Evolutionary conservation across 73 alveolate species (phyloP), one percentile per base, ranked within the genome.

Genomic region (Paramecium sexaurelia): DNA sequence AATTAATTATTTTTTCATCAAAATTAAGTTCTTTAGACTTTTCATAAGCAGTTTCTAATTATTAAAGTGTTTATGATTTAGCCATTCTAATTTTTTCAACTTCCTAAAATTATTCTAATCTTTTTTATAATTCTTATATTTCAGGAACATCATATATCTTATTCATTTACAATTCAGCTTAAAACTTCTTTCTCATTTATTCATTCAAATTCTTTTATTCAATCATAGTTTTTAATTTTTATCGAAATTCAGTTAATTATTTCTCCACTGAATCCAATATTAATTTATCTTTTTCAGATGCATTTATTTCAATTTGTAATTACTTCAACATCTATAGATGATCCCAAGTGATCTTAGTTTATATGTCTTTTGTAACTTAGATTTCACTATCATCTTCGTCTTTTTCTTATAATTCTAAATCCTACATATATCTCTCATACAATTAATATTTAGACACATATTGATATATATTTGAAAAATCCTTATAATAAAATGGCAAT

Each of bases 371-470:
- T 5, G 86, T 33, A 33, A 32, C 86, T 33, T 71, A 71, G 1
- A 71, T 20, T 35, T 71, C 86, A 71, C 57, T 35, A 5, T 71
- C 86, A 35, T 71, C 86, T n/a, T 71, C 86, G 35, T 71, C 86
- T 36, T 71, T 71, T 71, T 71, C 86, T 15, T 29, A 9, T 5
- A n/a, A 10, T 40, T 71, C 51, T n/a, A 35, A 36, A 71, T 71
- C 56, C 15, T 71, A 6, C 86, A 71, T 71, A 19, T 71, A 71
- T 27, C 43, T 22, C 13, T 35, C 61, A 71, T 71, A 71, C 8
- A 71, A 9, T 71, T 71, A 22, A 5, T 27, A 29, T 35, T 71
- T 37, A n/a, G 56, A 37, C 6, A 71, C 7, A 36, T 33, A 35
- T 35, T 36, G 19, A 71, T 71, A 71, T 1, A 33, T 33, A 6